A percentile compares a stretch with the other conserved stretches of the same genome.
Conservation (phyloP, 2,329 filamentous ascomycete species). For the Arthroderma sp. region DNA sequence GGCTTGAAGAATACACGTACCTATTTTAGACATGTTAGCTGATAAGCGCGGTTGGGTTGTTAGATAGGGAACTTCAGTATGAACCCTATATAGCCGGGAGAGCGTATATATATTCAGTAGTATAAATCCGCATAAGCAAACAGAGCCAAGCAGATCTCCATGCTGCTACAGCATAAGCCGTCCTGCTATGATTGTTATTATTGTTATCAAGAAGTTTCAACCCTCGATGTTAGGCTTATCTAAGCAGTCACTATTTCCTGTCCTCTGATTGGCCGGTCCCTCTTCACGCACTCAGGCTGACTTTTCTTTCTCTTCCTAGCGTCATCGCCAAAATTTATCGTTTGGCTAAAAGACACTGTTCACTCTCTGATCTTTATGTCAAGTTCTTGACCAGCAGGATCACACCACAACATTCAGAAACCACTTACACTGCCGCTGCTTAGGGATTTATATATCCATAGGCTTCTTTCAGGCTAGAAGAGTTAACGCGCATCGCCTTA, state of each 20-base stretch:
- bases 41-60: too few species aligned
- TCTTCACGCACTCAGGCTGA: slow-evolving; percentile 13
- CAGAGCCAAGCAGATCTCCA: too few species aligned
- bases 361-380: slow-evolving; percentile 9
- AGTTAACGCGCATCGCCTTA: slow-evolving; percentile 31
- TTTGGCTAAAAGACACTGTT: slow-evolving; percentile 11
- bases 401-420: slow-evolving; percentile 13
- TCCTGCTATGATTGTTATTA: background rate
- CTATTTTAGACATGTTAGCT: too few species aligned
- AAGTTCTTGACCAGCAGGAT: slow-evolving; percentile 10
- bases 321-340: slow-evolving; percentile 18
- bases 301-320: slow-evolving; percentile 13
- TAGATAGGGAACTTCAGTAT: too few species aligned
- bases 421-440: slow-evolving; percentile 14
- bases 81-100: background rate
- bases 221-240: background rate
- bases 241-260: background rate
- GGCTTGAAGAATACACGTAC: too few species aligned
- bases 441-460: slow-evolving; percentile 18
- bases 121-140: too few species aligned
- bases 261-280: slow-evolving; percentile 8
- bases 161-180: too few species aligned
- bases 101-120: background rate
- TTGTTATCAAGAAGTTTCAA: background rate
- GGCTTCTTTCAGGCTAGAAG: slow-evolving; percentile 18